A percentile compares a stretch with the other conserved stretches of the same genome.
Evolutionary conservation across 2,329 filamentous ascomycete genomes (phyloP).

Genomic region (Hyphodiscus sp.): DNA sequence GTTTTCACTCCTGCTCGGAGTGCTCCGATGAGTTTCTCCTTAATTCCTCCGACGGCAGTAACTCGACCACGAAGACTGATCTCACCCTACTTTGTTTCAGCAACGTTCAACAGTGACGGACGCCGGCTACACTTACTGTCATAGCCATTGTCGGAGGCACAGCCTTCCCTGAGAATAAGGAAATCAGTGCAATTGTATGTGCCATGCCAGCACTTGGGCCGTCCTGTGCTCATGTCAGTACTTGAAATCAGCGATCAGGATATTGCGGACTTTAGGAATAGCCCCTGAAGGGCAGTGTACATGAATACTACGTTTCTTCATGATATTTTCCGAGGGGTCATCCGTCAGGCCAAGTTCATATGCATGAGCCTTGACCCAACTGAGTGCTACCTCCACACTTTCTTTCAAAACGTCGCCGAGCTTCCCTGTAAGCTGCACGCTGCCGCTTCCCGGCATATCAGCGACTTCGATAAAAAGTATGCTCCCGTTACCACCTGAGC

Average conservation of each 20-base stretch:
- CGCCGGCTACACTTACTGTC: slow-evolving; percentile 54
- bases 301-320: slow-evolving; percentile 90
- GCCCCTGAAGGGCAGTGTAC: slow-evolving; percentile 94
- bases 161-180: slow-evolving; percentile 75
- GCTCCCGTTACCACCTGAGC: slow-evolving; percentile 83
- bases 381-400: slow-evolving; percentile 89
- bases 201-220: slow-evolving; percentile 83
- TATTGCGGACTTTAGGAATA: slow-evolving; percentile 84
- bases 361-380: slow-evolving; percentile 95
- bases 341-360: slow-evolving; percentile 81
- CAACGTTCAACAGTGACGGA: slow-evolving; percentile 2
- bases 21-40: slow-evolving; percentile 96
- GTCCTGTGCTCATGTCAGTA: slow-evolving; percentile 49
- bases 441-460: slow-evolving; percentile 89
- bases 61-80: slow-evolving; percentile 81
- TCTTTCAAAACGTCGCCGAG: slow-evolving; percentile 96
- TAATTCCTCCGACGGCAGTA: slow-evolving; percentile 93
- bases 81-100: slow-evolving; percentile 39
- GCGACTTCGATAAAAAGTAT: slow-evolving; percentile 98
- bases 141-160: slow-evolving; percentile 92
- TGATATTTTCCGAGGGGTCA: slow-evolving; percentile 81
- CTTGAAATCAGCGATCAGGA: neutral
- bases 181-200: slow-evolving; percentile 89
- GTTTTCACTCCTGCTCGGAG: slow-evolving; percentile 90
- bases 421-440: slow-evolving; percentile 92